Evolutionary conservation across 2,329 filamentous ascomycete genomes (phyloP), one percentile per base, ranked within the genome.

Genomic region (Aschersonia sp.): DNA sequence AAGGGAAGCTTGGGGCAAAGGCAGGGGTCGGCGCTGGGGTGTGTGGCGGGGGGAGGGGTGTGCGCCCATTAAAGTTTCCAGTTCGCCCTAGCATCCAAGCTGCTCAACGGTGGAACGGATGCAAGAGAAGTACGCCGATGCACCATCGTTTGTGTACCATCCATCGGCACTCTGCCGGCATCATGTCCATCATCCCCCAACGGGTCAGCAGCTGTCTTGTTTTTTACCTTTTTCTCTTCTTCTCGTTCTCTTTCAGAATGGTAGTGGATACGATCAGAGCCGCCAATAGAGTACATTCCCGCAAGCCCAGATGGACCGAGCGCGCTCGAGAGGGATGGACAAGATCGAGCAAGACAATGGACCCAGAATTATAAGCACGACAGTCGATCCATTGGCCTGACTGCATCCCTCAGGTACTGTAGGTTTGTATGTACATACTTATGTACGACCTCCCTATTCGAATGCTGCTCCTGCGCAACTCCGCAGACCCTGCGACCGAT

Each of bases 101-200:
- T 4, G 32, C 32, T 37, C 12, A 12, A 12, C 32, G 22, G 22
- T 22, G 22, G 22, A 22, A 22, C 22, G 22, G 32, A 37, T 37
- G 32, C 32, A 12, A 37, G 12, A 37, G 32, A 37, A 37, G 32
- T 37, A 37, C 12, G 32, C 32, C 32, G 32, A 37, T 37, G 32
- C 32, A 37, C 12, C 32, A 12, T 37, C 32, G 32, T 43, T 42
- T n/a, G 45, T 45, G 35, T 45, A 37, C 37, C 30, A 29, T 31
- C 32, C 46, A 50, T 47, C 48, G 48, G 46, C 43, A 48, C 46
- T 50, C 46, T 50, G 29, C 48, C 44, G 46, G 44, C 35, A 35
- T 44, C 32, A 32, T 43, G 40, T 49, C 48, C 48, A 47, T 45
- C 14, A 45, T 6, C 5, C 30, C 35, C 14, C 47, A 40, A 31